Conservation (phyloP, 495 filamentous ascomycete genomes). For the Recurvomyces mirabilis region DNA sequence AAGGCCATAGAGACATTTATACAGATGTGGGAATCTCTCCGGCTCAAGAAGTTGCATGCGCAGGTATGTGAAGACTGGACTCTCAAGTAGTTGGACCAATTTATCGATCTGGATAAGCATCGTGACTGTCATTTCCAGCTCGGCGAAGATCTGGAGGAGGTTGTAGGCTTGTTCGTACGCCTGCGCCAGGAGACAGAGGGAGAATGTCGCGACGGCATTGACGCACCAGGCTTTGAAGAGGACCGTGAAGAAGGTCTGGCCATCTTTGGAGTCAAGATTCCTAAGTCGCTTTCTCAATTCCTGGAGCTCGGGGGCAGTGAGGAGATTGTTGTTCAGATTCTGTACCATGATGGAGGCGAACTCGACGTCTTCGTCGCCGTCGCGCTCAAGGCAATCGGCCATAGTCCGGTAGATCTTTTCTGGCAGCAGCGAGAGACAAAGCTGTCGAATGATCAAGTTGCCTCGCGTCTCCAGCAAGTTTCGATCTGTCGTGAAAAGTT, state of each 20-base stretch:
- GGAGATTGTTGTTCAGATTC: slow-evolving; percentile 97
- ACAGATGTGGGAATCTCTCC: slow-evolving; percentile 87
- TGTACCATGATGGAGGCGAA: slow-evolving; percentile 99
- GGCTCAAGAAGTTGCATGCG: slow-evolving; percentile 96
- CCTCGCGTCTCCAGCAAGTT: slow-evolving; percentile 83
- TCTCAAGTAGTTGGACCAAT: slow-evolving; percentile 92
- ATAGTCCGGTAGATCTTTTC: slow-evolving; percentile 94
- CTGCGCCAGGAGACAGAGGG: slow-evolving; percentile 87
- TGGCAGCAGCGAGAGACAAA: slow-evolving; percentile 83
- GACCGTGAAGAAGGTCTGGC: slow-evolving; percentile 87
- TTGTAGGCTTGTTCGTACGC: slow-evolving; percentile 98
- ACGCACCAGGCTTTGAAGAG: slow-evolving; percentile 97
- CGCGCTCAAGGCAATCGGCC: slow-evolving; percentile 93
- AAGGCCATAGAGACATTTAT: slow-evolving; percentile 96
- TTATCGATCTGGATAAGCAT: slow-evolving; percentile 99
- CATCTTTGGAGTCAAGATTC: slow-evolving; percentile 76
- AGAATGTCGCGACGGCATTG: slow-evolving; percentile 96
- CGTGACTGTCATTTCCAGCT: slow-evolving; percentile 97
- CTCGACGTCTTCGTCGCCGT: slow-evolving; percentile 97
- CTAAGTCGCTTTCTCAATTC: slow-evolving; percentile 82
- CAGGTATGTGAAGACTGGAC: slow-evolving; percentile 95
- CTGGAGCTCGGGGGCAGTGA: slow-evolving; percentile 87
- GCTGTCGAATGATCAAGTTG: slow-evolving; percentile 90
- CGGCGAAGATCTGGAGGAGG: slow-evolving; percentile 90
- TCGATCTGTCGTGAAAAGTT: slow-evolving; percentile 89